Conservation (phyloP, 495 filamentous ascomycete genomes). For the Copromyces sp. region DNA sequence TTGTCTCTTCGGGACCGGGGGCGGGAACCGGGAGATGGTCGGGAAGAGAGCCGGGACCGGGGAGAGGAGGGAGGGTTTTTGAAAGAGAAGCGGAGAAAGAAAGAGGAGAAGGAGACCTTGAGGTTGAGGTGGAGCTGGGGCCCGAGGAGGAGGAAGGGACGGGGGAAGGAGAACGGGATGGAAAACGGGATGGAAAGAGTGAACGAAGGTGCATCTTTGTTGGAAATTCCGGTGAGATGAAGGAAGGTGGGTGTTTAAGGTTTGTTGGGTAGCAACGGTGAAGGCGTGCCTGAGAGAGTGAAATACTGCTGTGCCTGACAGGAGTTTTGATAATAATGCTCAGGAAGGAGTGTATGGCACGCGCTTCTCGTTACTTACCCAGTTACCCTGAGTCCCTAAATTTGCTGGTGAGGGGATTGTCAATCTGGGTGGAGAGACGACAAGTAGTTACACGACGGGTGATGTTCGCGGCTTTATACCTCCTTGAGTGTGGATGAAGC, state of each 20-base stretch:
- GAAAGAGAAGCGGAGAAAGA: not conserved
- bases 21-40: not conserved
- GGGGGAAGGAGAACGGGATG: not conserved
- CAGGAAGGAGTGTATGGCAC: not conserved
- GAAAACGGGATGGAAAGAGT: not conserved
- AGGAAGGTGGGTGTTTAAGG: not conserved
- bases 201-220: not conserved
- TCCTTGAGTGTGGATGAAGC: not conserved
- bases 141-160: not conserved
- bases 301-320: not conserved
- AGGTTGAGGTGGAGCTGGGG: not conserved
- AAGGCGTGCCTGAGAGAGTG: not conserved
- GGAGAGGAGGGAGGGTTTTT: not conserved
- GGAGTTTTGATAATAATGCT: not conserved
- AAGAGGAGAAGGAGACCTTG: not conserved
- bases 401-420: not conserved
- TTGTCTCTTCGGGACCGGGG: not conserved
- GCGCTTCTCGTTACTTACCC: not conserved
- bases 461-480: not conserved
- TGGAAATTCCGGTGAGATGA: not conserved
- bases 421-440: not conserved
- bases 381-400: not conserved
- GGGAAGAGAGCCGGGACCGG: not conserved
- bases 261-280: not conserved
- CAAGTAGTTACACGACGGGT: not conserved